Base-by-base conservation (phyloP, 768 basidiomycete species). In the Tricholoma bakamatsutake region DNA sequence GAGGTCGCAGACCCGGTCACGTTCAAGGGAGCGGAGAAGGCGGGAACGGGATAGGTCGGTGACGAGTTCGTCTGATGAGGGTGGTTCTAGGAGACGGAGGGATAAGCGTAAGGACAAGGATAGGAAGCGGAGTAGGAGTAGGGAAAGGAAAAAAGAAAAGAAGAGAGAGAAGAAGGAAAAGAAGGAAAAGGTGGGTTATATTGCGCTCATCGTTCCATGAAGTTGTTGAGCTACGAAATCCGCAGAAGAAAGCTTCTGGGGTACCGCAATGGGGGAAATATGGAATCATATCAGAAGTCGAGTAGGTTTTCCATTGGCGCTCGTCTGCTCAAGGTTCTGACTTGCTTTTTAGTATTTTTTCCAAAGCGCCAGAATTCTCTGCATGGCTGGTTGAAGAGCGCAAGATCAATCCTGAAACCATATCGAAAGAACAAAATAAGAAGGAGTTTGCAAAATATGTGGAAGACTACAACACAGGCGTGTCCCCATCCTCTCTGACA, bases 301-400 rank as follows among this genome's bases (percentile, higher is more conserved):
- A 96, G 93, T 96, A 62, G 77, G 82, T 76, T 15, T 52, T 48
- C n/a, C 34, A 13, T 50, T 61, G 43, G 52, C 9, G 24, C 46
- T 28, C 50, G 31, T 13, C 12, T 43, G 5, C 12, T 37, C 12
- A 21, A 34, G 18, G 18, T 47, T 49, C 46, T 54, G 47, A 33
- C 27, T 40, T 31, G n/a, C 12, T n/a, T 40, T 45, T 2, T 57
- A 94, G 93, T 64, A 81, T 93, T 53, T 90, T 87, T 66, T 85
- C 78, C 54, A 95, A 93, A 65, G 83, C 82, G 30, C 80, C 85
- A 57, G 94, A 97, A 71, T 97, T 96, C 69, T 80, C 90, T 52
- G 82, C 89, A 2, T 97, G 94, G 94, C 83, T 96, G 4, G 84
- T 97, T 11, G 94, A 97, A 67, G 94, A 97, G 66, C 84, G 90